These are phyloP conservation scores for Coemansia sp. DNA, from an alignment of 192 early-diverging fungal species.

Conservation along the genomic window DNA sequence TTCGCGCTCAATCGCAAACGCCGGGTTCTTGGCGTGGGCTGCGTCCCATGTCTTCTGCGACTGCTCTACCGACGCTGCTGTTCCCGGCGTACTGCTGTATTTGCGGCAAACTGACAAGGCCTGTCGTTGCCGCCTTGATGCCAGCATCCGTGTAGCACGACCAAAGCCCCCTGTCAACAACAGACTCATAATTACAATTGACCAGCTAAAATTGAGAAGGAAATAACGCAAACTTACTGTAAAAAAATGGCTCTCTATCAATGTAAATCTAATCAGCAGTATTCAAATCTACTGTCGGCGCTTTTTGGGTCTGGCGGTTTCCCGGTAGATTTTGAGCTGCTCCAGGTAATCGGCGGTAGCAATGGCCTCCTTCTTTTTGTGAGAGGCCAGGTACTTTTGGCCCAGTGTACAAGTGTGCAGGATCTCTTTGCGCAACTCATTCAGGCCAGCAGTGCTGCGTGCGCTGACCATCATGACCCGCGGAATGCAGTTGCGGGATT, in stretches of 20 bases:
- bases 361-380: constrained; percentile 45
- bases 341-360: constrained; percentile 39
- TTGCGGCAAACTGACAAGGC: background rate
- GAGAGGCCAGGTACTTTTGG: constrained; percentile 47
- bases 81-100: background rate
- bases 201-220: background rate
- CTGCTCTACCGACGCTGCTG: background rate
- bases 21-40: constrained; percentile 49
- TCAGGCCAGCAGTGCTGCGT: constrained; percentile 58
- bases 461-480: constrained; percentile 66
- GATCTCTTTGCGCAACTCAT: constrained; percentile 70
- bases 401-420: constrained; percentile 54
- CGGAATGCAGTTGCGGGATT: constrained; percentile 38
- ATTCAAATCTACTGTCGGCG: constrained; percentile 1
- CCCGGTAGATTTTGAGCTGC: constrained; percentile 45
- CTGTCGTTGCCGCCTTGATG: background rate
- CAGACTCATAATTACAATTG: constrained; percentile 10
- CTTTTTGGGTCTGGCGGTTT: constrained; percentile 30
- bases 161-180: background rate
- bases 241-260: background rate
- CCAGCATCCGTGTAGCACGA: too few relatives aligned
- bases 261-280: background rate
- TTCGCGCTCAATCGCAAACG: constrained; percentile 51
- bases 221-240: background rate
- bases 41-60: constrained; percentile 31